Conservation (phyloP, 2,329 filamentous ascomycete species). For the Cladorrhinum sp. region DNA sequence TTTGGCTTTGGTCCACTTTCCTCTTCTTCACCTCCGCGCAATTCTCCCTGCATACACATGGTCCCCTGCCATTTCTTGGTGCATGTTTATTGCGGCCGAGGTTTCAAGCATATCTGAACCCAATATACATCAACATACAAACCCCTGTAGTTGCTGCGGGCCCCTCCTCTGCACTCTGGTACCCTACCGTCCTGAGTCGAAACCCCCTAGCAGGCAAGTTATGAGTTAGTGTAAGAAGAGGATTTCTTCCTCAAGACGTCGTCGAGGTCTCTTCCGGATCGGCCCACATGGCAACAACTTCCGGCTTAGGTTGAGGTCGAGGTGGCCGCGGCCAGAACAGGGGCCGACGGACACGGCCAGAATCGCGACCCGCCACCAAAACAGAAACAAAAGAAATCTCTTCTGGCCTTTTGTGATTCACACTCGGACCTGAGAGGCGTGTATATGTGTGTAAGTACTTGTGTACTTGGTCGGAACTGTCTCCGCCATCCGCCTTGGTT, state of each 20-base stretch:
- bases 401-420: conserved; percentile 11
- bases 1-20: conserved; percentile 1
- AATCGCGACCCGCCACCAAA: conserved; percentile 13
- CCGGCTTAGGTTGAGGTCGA: conserved; percentile 23
- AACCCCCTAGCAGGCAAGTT: too few relatives aligned
- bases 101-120: conserved; percentile 14
- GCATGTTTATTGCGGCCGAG: conserved; percentile 20
- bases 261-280: conserved; percentile 23
- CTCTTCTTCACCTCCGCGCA: neutral
- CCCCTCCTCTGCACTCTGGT: neutral
- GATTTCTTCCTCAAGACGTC: conserved; percentile 8
- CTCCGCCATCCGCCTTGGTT: conserved; percentile 5
- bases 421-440: neutral
- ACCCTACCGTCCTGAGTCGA: neutral
- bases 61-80: neutral
- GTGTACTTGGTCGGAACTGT: conserved; percentile 3
- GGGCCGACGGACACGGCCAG: conserved; percentile 10
- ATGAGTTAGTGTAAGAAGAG: too few relatives aligned
- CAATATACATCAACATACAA: conserved; percentile 3
- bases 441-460: neutral
- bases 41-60: conserved; percentile 19
- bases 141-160: conserved; percentile 4
- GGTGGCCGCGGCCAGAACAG: conserved; percentile 23
- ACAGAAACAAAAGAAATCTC: conserved; percentile 19
- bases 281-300: conserved; percentile 28